Evolutionary conservation across 78 protist genomes (phyloP), one percentile per base, ranked within the genome.

Genomic region (Dictyostelium intermedium): DNA sequence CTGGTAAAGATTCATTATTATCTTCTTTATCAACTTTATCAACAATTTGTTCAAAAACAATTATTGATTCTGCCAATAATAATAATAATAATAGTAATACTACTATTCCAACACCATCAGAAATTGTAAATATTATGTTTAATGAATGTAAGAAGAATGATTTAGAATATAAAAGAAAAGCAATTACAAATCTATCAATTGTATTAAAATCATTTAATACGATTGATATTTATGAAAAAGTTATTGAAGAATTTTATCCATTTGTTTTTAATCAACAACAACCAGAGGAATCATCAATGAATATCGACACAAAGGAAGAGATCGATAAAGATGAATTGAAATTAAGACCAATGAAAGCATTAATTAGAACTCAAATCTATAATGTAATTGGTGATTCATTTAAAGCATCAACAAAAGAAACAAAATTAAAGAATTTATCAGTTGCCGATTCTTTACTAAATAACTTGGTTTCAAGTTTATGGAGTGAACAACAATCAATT

Each of bases 131-230:
- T n/a, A 56, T 61, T 20, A 70, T 92, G 89, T 50, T 92, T 27
- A 74, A 56, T 18, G 96, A 92, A 43, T 92, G 96, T 74, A 92
- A 92, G 41, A 92, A 92, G 91, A 83, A 53, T 50, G 92, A 92
- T 82, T 47, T 81, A 47, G 91, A 84, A 16, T 92, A 92, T 63
- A 92, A 92, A 85, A 92, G 96, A 82, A 85, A 92, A 50, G 96
- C 96, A 53, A 30, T 92, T 34, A 56, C 82, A 3, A 81, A 78
- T 82, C 32, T 92, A 43, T 16, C 91, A 35, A 72, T 25, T 3
- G 74, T 82, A 34, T 47, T 92, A 23, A 34, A 69, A n/a, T 35
- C 96, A 35, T 84, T 92, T 35, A 27, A 84, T 16, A 47, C 63
- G 27, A 32, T 70, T 13, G 96, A 92, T 82, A 56, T 83, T 13